Base-by-base conservation (phyloP, 164 flowering plant species). In the Tetrastigma voinierianum region DNA sequence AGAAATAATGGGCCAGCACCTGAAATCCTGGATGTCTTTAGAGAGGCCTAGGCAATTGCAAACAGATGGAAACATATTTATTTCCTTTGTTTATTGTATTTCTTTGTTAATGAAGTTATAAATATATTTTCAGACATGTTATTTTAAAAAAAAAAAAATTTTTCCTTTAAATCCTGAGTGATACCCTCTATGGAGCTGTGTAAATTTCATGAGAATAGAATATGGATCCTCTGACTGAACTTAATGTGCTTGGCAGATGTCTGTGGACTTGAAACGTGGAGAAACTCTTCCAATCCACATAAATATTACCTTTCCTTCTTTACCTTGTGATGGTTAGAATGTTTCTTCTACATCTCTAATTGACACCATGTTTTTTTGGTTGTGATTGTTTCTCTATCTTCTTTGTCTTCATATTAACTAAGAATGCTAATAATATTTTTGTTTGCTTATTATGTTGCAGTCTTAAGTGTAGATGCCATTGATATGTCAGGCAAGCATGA, bases 401-500 rank as follows among this genome's bases (percentile, higher is more conserved):
- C 47, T 57, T 47, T 19, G 44, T 57, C 21, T 32, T 59, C 32
- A 32, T 40, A 9, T 49, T 5, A 6, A 44, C 56, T 46, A 17
- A 24, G 6, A 52, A 14, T 48, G 44, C 54, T 19, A 10, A 47
- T 48, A 18, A 14, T 13, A 9, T 49, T 14, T 24, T 18, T 23
- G 9, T 57, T 9, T 52, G 25, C 20, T 8, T 17, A 8, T 51
- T 57, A 53, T 54, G 44, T 49, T 78, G 80, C 90, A 95, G 99
- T 95, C 45, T 56, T 95, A 57, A 95, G 99, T 67, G 93, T 95
- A 24, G 99, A 95, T 84, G 99, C 99, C 47, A 89, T 95, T 68
- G 99, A 95, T 71, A 87, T 95, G 98, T 95, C 99, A 1, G 99
- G 99, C 47, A 92, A 95, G 76, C 98, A 95, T 83, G 99, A 95